phyloP scores from a whole-genome alignment of 1,284 basidiomycete species.

The Trametes versicolor region DNA sequence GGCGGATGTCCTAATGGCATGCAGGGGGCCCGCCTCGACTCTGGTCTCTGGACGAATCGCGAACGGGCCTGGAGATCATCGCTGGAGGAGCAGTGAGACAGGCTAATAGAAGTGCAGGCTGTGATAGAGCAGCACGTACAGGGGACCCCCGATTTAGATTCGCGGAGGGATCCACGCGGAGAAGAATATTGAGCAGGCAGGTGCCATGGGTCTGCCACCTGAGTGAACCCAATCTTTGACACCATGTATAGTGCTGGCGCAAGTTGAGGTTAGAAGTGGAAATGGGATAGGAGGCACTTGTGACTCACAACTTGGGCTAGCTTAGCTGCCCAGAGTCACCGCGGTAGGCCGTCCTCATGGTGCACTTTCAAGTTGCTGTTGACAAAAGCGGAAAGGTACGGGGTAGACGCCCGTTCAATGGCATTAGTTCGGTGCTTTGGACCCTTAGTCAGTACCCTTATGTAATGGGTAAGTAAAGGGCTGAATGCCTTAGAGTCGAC shows the following conservation, averaged over 20 bases:
- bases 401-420: no score
- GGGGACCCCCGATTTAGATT: background rate
- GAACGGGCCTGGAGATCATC: constrained; percentile 5
- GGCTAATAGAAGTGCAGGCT: background rate
- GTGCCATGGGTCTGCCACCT: background rate
- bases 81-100: background rate
- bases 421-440: no score
- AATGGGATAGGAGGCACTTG: background rate
- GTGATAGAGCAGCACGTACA: background rate
- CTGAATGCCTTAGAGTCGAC: no score
- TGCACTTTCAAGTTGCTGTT: background rate
- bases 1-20: background rate
- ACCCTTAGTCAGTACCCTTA: no score
- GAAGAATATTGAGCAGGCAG: background rate
- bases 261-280: background rate
- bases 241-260: no score
- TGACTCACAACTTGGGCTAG: background rate
- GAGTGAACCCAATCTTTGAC: background rate
- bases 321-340: background rate
- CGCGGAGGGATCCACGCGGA: background rate
- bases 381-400: constrained; percentile 6
- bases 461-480: no score
- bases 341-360: background rate
- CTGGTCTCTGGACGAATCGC: background rate
- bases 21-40: background rate